Base-by-base conservation (phyloP, 2,329 filamentous ascomycete genomes). In the Pleurostoma richardsiae region DNA sequence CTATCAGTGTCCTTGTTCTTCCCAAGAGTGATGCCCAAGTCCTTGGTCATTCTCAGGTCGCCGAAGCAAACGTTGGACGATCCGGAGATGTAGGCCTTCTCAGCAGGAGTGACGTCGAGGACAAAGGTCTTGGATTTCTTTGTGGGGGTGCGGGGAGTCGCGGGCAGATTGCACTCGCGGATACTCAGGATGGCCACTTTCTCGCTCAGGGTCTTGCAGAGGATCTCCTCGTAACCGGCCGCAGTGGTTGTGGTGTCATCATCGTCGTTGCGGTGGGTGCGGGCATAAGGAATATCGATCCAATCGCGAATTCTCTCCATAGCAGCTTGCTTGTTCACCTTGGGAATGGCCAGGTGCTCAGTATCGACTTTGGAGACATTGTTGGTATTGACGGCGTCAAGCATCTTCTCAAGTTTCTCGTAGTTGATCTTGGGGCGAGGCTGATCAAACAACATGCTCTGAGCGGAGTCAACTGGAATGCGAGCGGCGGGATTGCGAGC, bases 1-100 rank as follows among this genome's bases (percentile, higher is more conserved):
- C 40, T 52, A 3, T 49, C 47, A 30, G 27, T 45, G 2, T 47
- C 43, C 31, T 27, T 49, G 33, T 36, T 36, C 8, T 8, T 8
- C 2, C 8, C n/a, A n/a, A n/a, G 8, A n/a, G 33, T 36, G 33
- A 8, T n/a, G n/a, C n/a, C 33, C 8, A 8, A n/a, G n/a, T 36
- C 33, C 8, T 36, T 8, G 33, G n/a, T 36, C 8, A 36, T 8
- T n/a, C 33, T 36, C 33, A 36, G 33, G 2, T 36, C 33, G 8
- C 8, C 33, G 33, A 36, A 36, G 33, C 8, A 8, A n/a, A 8
- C 8, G n/a, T 36, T 36, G 8, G 8, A 8, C 8, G 8, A n/a
- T 36, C 33, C 33, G 33, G 33, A 8, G 33, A 36, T 36, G n/a
- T 36, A 36, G n/a, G 33, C 33, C 33, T 36, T 36, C 33, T 36